phyloP scores from a whole-genome alignment of 768 basidiomycete genomes.

The Chiua virens region DNA sequence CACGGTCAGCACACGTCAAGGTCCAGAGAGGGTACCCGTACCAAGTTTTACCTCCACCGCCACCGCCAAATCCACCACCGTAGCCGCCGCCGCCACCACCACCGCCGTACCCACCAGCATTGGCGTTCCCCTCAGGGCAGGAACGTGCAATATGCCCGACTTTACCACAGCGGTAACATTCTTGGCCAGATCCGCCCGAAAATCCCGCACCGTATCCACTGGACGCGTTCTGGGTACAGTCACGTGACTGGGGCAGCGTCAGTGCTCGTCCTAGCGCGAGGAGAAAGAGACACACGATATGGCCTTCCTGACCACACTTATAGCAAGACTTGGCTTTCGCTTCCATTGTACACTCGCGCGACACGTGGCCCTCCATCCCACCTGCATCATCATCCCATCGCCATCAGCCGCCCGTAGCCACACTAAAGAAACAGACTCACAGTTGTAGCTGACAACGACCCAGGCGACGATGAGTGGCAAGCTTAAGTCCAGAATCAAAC shows the following conservation, averaged over 20 bases:
- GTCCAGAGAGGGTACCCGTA: conserved; percentile 22
- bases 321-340: conserved; percentile 86
- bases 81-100: conserved; percentile 34
- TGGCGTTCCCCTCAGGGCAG: conserved; percentile 60
- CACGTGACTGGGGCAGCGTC: conserved; percentile 56
- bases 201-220: conserved; percentile 27
- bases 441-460: conserved; percentile 66
- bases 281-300: conserved; percentile 59
- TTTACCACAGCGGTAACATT: conserved; percentile 87
- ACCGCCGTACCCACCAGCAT: conserved; percentile 38
- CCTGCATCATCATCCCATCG: conserved; percentile 46
- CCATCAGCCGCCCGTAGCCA: conserved; percentile 5
- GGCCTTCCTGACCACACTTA: conserved; percentile 81
- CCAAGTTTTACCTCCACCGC: conserved; percentile 59
- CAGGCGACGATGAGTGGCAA: conserved; percentile 10
- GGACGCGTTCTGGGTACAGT: conserved; percentile 59
- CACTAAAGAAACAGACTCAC: conserved; percentile 38
- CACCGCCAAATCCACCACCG: conserved; percentile 40
- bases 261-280: background rate
- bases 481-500: conserved; percentile 17
- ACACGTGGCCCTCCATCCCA: conserved; percentile 78
- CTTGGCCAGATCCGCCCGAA: conserved; percentile 41
- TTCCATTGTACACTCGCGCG: conserved; percentile 77
- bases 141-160: conserved; percentile 81
- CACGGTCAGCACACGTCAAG: conserved; percentile 3